Evolutionary conservation across 2,329 filamentous ascomycete genomes (phyloP).

Genomic region (Penicillium expansum): DNA sequence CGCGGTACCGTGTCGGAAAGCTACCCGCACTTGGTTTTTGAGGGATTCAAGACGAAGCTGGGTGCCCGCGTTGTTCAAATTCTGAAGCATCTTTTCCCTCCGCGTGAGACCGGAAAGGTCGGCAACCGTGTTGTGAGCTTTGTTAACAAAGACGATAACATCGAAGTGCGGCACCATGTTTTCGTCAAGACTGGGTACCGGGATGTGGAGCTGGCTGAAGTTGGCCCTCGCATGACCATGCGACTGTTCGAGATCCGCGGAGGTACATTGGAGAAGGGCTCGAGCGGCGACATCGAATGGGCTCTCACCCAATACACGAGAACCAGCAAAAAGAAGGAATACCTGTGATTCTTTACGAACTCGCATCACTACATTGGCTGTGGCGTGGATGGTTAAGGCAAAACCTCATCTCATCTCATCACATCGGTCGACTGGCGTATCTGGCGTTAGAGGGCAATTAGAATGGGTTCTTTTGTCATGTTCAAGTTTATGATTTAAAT

Average conservation of each 20-base stretch:
- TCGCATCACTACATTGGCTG: slow-evolving; percentile 18
- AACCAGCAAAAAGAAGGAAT: slow-evolving; percentile 93
- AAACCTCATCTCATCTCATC: slow-evolving; percentile 6
- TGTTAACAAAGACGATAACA: slow-evolving; percentile 81
- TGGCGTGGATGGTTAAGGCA: slow-evolving; percentile 18
- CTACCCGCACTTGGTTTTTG: slow-evolving; percentile 93
- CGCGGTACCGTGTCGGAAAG: slow-evolving; percentile 86
- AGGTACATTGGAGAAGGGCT: slow-evolving; percentile 82
- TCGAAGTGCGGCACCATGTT: slow-evolving; percentile 89
- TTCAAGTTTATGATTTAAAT: slow-evolving; percentile 3
- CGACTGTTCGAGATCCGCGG: slow-evolving; percentile 87
- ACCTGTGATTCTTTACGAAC: slow-evolving; percentile 56
- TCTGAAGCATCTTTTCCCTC: slow-evolving; percentile 90
- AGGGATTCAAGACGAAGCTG: slow-evolving; percentile 79
- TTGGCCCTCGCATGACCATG: slow-evolving; percentile 97
- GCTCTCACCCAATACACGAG: slow-evolving; percentile 92
- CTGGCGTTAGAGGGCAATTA: slow-evolving; percentile 29
- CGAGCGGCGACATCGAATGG: slow-evolving; percentile 96
- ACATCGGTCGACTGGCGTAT: slow-evolving; percentile 29
- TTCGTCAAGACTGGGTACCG: slow-evolving; percentile 92
- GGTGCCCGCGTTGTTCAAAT: slow-evolving; percentile 84
- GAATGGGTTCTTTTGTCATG: slow-evolving; percentile 25
- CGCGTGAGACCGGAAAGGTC: slow-evolving; percentile 78
- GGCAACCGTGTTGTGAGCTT: slow-evolving; percentile 90
- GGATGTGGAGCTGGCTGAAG: slow-evolving; percentile 82